Base-by-base conservation (phyloP, 352 stramenopile species). In the Pythium grandisporangium region DNA sequence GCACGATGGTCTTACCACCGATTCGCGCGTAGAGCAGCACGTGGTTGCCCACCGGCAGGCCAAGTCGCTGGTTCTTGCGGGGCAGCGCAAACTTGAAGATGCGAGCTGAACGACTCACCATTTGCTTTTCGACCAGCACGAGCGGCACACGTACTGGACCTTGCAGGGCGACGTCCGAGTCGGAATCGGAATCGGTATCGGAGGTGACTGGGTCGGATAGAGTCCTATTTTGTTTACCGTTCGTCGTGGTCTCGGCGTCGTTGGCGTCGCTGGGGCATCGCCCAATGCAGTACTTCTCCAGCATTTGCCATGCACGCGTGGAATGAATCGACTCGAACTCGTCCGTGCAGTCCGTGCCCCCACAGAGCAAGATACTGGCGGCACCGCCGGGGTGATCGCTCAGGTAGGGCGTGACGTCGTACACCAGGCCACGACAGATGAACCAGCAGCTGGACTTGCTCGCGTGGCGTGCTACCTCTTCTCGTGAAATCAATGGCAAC, bases 311-410 rank as follows among this genome's bases (percentile, higher is more conserved):
- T 0, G 87, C 91, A 50, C 96, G 96, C 6, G 58, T 79, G 7
- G 81, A 96, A 57, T 97, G 91, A 45, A 97, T 96, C 14, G 81
- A 87, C 33, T 95, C 75, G 54, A 97, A 96, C 48, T 97, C 89
- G 41, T 98, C 86, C 0, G 87, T 97, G 29, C 79, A 70, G 53
- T 97, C 92, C 10, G 64, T 73, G 34, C 92, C 92, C 12, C 77
- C 85, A 61, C 84, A 88, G 38, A 97, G 79, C 21, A 90, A 61
- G 29, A 72, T 72, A 22, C 58, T 72, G 16, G 58, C 60, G 16
- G 62, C 55, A 17, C 91, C 91, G 43, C 91, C 91, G 24, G 77
- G 80, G 47, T 93, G 81, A 24, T 95, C 70, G 14, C 90, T 70
- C 8, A 97, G 64, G 42, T 96, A 98, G 24, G 85, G 56, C 2